Evolutionary conservation across 352 stramenopile species (phyloP), one percentile per base, ranked within the genome.

Genomic region (Phytopythium boreale): DNA sequence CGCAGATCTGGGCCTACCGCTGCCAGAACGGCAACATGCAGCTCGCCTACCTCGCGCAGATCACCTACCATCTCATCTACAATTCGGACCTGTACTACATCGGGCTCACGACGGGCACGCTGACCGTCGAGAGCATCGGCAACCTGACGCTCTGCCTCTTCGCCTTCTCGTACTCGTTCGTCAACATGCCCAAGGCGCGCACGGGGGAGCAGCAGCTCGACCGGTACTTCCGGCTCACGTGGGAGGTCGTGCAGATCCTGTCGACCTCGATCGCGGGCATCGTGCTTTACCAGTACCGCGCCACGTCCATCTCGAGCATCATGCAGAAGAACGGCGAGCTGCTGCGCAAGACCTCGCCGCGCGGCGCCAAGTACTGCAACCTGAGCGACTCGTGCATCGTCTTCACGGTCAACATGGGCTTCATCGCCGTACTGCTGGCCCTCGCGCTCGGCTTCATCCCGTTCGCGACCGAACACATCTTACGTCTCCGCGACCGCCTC

Each of bases 41-140:
- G 43, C 44, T 63, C 4, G 26, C 68, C 2, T 70, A 75, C 50
- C 66, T 75, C 15, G 69, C 65, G 9, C 65, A 75, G 43, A 51
- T 71, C 20, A 68, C 61, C 1, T 75, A 75, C 31, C 64, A 75
- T 51, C 53, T 74, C 56, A 39, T 59, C 2, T 74, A 69, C 61
- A 74, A 74, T 64, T 74, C 68, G 9, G 64, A 71, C 22, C 63
- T 69, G 64, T 75, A 72, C 58, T 74, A 67, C 52, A 15, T 74
- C 14, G 67, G 63, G 1, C 67, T 76, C 1, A 64, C 64, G 9
- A 74, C 67, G 26, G 70, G 70, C 2, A 76, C 67, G 7, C 20
- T 73, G 11, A 65, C 70, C 12, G 50, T 71, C 8, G 70, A 69
- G 24, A 67, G 67, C 1, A 11, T 74, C n/a, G 67, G 47, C 2